Base-by-base conservation (phyloP, 192 early-diverging fungal species). In the Coemansia sp. region DNA sequence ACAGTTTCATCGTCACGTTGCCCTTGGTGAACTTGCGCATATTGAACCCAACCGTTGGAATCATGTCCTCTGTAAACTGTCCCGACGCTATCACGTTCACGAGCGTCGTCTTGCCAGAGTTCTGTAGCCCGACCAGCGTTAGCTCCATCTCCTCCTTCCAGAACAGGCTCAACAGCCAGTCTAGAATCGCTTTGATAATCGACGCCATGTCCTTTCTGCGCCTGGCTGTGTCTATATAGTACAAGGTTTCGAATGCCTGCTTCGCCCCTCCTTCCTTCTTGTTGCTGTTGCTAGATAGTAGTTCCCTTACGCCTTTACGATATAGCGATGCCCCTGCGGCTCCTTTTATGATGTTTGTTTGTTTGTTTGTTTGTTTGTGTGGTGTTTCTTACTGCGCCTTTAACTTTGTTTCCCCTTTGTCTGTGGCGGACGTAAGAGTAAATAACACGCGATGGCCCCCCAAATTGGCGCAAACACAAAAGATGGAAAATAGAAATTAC, bases 1-100 rank as follows among this genome's bases (percentile, higher is more conserved):
- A 99, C 64, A 99, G 82, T 77, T 98, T 98, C 94, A 99, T 98
- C 14, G 92, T 93, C 39, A 99, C 95, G 55, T 93, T 94, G 67
- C 93, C 91, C 85, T 93, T 92, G 10, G 91, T 90, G 43, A 94
- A 91, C 71, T 91, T 98, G 69, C 96, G 87, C 98, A 99, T 99
- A 75, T 98, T 98, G 78, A 98, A 99, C 11, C 98, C 98, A 20
- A 99, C 95, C 7, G 98, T 99, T 4, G 98, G 98, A 54, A 98
- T 98, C 88, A 88, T 88, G 71, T 94, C 93, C 78, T 94, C 93
- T 2, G 86, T 89, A 64, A 88, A 94, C 71, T 91, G 88, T 17
- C 92, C 92, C 32, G 88, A 91, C 79, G 91, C 92, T 65, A 94
- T 92, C 41, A 94, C 91, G 62, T 93, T 92, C 14, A 94, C 91